Evolutionary conservation across 2,329 filamentous ascomycete genomes (phyloP).

Genomic region (Colletotrichum chrysophilum): DNA sequence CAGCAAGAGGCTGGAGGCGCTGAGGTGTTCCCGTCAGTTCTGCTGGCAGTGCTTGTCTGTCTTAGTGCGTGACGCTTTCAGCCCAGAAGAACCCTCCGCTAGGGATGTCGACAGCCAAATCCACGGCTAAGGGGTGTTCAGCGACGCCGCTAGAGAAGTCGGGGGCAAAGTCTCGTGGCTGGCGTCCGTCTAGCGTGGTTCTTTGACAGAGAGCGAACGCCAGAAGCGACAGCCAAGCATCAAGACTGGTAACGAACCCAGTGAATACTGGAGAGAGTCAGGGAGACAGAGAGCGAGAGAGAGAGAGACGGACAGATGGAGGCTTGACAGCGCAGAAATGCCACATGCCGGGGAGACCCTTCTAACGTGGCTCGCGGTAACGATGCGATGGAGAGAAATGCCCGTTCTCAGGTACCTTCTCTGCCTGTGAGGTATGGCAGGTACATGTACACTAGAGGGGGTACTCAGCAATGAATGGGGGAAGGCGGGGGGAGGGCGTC

Average conservation of each 20-base stretch:
- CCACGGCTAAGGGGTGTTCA: background rate
- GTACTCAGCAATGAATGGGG: background rate
- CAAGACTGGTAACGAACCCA: background rate
- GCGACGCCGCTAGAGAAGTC: background rate
- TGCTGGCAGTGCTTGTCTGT: background rate
- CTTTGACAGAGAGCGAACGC: background rate
- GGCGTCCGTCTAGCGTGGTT: background rate
- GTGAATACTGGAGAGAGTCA: background rate
- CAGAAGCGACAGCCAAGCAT: background rate
- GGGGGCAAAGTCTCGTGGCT: background rate
- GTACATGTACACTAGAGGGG: background rate
- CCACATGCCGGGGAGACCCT: constrained; percentile 10
- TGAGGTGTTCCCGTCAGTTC: background rate
- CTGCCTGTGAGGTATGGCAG: background rate
- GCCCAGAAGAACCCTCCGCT: background rate
- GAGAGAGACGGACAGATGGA: background rate
- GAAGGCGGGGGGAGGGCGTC: background rate
- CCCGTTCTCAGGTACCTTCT: background rate
- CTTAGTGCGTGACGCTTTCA: constrained; percentile 10
- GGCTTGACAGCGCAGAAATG: constrained; percentile 10
- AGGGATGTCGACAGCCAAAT: background rate
- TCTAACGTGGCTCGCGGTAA: constrained; percentile 12
- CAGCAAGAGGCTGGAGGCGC: background rate
- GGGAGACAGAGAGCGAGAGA: background rate
- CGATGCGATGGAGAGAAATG: background rate